Conservation (phyloP, 345 rosid species). For the Isatis tinctoria region DNA sequence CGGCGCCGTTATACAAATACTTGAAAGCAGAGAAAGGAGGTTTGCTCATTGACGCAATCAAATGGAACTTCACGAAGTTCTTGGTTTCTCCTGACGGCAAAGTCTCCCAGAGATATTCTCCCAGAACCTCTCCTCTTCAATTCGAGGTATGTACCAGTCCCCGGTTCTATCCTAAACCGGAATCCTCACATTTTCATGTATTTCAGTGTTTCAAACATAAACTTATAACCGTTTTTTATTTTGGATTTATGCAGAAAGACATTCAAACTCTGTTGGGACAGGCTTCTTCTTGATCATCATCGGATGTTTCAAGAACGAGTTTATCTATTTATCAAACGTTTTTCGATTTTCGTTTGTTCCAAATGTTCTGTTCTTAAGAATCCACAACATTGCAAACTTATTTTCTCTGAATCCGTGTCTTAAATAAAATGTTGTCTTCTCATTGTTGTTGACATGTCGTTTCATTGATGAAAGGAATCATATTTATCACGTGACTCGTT, state of each 20-base stretch:
- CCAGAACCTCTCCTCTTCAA: constrained; percentile 82
- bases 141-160: constrained; percentile 47
- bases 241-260: constrained; percentile 56
- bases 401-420: not conserved
- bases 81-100: constrained; percentile 71
- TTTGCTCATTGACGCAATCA: constrained; percentile 65
- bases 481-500: constrained; percentile 10
- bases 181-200: not conserved
- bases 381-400: not conserved
- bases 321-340: not conserved
- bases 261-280: constrained; percentile 51
- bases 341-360: not conserved
- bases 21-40: constrained; percentile 84
- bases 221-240: not conserved
- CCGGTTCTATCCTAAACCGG: constrained; percentile 2
- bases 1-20: constrained; percentile 74
- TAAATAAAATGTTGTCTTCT: constrained; percentile 1
- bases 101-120: constrained; percentile 71
- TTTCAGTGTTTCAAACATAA: not conserved
- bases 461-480: not conserved
- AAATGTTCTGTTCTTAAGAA: constrained; percentile 7
- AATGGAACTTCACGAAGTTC: constrained; percentile 96
- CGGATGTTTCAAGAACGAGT: not conserved
- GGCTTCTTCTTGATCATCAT: constrained; percentile 28
- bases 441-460: constrained; percentile 1